phyloP scores from a whole-genome alignment of 2,329 filamentous ascomycete genomes.

The Aureobasidium pullulans region DNA sequence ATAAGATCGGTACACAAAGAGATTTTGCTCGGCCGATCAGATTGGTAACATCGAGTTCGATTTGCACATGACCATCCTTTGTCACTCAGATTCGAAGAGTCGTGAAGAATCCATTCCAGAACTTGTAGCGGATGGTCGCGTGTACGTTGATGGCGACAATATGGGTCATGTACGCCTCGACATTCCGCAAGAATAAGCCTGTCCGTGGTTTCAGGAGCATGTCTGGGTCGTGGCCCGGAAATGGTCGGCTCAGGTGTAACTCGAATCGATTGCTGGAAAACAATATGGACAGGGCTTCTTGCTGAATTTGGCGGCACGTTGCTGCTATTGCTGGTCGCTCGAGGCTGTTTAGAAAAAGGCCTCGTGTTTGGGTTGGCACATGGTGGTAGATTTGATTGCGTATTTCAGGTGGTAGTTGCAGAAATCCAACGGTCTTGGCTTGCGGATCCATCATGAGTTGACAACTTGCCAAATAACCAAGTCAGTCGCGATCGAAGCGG shows the following conservation, averaged over 20 bases:
- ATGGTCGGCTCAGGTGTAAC: background rate
- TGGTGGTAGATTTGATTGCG: background rate
- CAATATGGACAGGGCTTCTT: background rate
- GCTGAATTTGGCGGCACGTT: background rate
- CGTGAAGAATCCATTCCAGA: background rate
- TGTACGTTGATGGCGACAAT: background rate
- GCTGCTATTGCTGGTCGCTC: background rate
- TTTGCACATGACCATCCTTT: background rate
- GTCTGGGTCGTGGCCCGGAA: background rate
- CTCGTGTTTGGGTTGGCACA: background rate
- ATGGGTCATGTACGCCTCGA: background rate
- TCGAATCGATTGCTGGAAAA: background rate
- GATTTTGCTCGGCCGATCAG: background rate
- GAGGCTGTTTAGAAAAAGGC: background rate
- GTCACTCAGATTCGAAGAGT: background rate
- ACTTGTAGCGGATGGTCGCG: background rate
- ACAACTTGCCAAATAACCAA: background rate
- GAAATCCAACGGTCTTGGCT: background rate
- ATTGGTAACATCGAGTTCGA: background rate
- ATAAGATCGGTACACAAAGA: background rate
- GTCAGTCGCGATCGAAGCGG: background rate
- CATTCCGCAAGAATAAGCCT: background rate
- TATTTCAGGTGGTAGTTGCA: background rate
- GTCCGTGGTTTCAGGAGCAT: background rate
- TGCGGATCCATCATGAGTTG: background rate